A percentile compares a stretch with the other conserved stretches of the same genome.
These are phyloP conservation scores for Solanum phureja DNA, from an alignment of 257 asterid genomes.

Conservation along the genomic window DNA sequence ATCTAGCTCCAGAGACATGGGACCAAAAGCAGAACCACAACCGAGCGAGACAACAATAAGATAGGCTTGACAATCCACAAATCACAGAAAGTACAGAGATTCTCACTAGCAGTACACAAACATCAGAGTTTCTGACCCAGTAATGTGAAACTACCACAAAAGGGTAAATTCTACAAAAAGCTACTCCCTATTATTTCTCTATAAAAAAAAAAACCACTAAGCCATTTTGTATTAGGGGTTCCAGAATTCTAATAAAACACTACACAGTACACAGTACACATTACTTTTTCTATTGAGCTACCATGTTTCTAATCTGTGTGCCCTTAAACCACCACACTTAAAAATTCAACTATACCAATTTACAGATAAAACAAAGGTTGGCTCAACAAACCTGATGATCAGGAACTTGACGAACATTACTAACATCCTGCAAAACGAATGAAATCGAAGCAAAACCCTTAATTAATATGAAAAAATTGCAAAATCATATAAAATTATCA, in stretches of 20 bases:
- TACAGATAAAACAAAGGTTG: neutral
- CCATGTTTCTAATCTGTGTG: neutral
- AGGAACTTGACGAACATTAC: slow-evolving; percentile 79
- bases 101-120: neutral
- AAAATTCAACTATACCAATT: neutral
- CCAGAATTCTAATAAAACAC: neutral
- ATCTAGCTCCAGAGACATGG: neutral
- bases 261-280: neutral
- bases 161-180: neutral
- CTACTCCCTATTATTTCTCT: neutral
- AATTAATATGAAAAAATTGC: neutral
- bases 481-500: neutral
- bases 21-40: neutral
- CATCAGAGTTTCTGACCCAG: neutral
- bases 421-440: slow-evolving; percentile 51
- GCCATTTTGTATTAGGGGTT: neutral
- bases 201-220: neutral
- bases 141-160: neutral
- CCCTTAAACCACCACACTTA: neutral
- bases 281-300: neutral
- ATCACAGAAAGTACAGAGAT: neutral
- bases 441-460: neutral
- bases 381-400: slow-evolving; percentile 72
- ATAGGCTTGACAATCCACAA: neutral
- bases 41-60: neutral